Base-by-base conservation (phyloP, 805 yeast species). In the Candida maltosa region DNA sequence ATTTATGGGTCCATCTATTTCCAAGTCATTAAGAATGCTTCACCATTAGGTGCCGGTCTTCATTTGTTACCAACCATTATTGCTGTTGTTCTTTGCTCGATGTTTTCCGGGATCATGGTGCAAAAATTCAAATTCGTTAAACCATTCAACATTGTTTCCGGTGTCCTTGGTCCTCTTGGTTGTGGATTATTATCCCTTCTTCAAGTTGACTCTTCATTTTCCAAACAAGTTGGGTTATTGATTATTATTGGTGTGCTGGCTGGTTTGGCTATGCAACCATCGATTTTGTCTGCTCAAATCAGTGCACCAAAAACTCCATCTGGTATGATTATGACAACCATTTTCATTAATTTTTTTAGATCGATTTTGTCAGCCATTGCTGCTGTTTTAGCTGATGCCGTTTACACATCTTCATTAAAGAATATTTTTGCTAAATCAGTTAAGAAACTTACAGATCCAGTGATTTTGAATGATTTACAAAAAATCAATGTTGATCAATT, bases 251-350 rank as follows among this genome's bases (percentile, higher is more conserved):
- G 83, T 17, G 54, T 68, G 4, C 62, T 73, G 0, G 51, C 66
- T 28, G 84, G 83, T 2, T 21, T 71, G 11, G 58, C 54, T 35
- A 55, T 74, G 49, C 80, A 76, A 48, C 56, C 75, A 2, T 44
- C 64, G 11, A 54, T 73, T 31, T 47, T 73, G 21, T 50, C 69
- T 2, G 61, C 73, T 2, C 79, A 76, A 45, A 50, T 76, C 6
- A 54, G 63, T 16, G 76, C 77, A 8, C 79, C 82, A 22, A 70
- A 74, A 40, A 51, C 60, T 1, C 65, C 73, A 5, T 81, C 80
- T 11, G 65, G 71, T 3, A 60, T 64, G 5, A 71, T 76, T 31
- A 49, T 75, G 52, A 61, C 74, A 2, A 73, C 79, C 4, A 53
- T 77, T 1, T 58, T 66, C 32, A 37, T 71, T 38, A 62, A 65